Evolutionary conservation across 148 eudicot genomes (phyloP), one percentile per base, ranked within the genome.

Genomic region (Diospyros kaki): DNA sequence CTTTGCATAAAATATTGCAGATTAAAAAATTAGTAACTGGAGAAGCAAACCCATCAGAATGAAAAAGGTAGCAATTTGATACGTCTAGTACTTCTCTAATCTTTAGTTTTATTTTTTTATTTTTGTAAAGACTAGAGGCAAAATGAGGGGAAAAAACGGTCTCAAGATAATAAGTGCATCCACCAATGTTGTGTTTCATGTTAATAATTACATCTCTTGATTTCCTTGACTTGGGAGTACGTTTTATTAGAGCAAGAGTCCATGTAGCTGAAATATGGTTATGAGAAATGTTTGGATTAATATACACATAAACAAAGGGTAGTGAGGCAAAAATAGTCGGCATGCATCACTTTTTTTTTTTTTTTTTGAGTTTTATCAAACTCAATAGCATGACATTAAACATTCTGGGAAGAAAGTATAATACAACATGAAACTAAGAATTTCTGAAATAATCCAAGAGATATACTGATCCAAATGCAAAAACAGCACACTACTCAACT

Each of bases 21-120:
- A 75, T 45, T 64, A 66, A 6, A 76, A 76, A 51, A 39, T 43
- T 55, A 69, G 50, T 43, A 66, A 64, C 50, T 72, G 67, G 64
- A 41, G 5, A 82, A 67, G 51, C 43, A 9, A 18, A 18, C 69
- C 66, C 66, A 43, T 59, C 56, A 40, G 9, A 69, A 3, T 3
- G 46, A 50, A 76, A 68, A 42, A 41, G 42, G 48, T 2, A 17
- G 56, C n/a, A 66, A 58, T 11, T 55, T 42, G 38, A 43, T 56
- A n/a, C 0, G 28, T 28, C 28, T 0, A 28, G 28, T 28, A 28
- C 28, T 28, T 28, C 28, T 28, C 28, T 28, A 28, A 28, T 28
- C 28, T 28, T 28, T 28, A 28, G 0, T 28, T 28, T 28, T n/a
- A n/a, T n/a, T 28, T 28, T 28, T 28, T 28, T 28, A 0, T 28